Evolutionary conservation across 306 rosid genomes (phyloP), one percentile per base, ranked within the genome.

Genomic region (Quercus agrifolia): DNA sequence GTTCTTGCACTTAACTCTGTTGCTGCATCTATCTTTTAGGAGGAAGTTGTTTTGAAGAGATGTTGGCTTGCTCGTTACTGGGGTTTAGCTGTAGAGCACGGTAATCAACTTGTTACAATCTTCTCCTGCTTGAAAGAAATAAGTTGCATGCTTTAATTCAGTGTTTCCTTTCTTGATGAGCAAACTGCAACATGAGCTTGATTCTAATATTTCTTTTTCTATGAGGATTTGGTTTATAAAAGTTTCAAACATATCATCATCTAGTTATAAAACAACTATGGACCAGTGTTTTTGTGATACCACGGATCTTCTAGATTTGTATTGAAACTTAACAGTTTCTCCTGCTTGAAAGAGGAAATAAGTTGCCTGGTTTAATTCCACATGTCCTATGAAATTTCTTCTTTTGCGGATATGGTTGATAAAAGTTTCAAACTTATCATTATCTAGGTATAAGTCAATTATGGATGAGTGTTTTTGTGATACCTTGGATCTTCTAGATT

Each of bases 11-110:
- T 70, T 82, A 78, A 44, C 68, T 73, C 82, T 30, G 38, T 64
- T 28, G 57, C 27, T 51, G 31, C 28, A n/a, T 79, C 71, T 84
- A 20, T 76, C 74, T 78, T 82, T 77, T 73, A 94, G 98, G 98
- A 94, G 87, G 98, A 94, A 87, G 99, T 96, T 81, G 99, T 96
- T 75, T 85, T 96, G 63, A 96, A 93, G 93, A 85, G 99, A 85
- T 96, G 99, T 83, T 93, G 99, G 99, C 97, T 96, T 70, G 94
- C 99, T 74, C 98, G 99, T 82, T 91, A 93, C 81, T 96, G 99
- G 99, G 92, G 92, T 78, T 89, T 93, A 78, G 92, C 98, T 77
- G 89, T 96, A 76, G 90, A 91, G 80, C 88, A 91, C 82, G 99
- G 99, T 96, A 91, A 80, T 72, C 21, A 49, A 83, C 73, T 80